Evolutionary conservation across 2,329 filamentous ascomycete species (phyloP).

Genomic region (Aureobasidium zeae): DNA sequence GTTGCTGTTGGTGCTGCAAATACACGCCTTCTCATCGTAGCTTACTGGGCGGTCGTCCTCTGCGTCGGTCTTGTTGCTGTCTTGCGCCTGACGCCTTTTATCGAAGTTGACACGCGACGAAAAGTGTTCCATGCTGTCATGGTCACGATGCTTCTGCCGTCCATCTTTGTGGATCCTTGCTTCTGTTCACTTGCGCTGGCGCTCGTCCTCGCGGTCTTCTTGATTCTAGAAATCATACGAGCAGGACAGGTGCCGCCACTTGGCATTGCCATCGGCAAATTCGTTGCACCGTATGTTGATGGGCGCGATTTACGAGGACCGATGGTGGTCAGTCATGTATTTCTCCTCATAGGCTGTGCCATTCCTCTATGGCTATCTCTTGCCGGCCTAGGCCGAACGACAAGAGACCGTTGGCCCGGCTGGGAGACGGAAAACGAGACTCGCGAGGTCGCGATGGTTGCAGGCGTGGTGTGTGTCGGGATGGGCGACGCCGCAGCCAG

Average conservation of each 20-base stretch:
- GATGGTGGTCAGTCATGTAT: slow-evolving; percentile 93
- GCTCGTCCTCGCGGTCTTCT: slow-evolving; percentile 71
- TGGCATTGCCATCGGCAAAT: slow-evolving; percentile 73
- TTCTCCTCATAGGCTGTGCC: slow-evolving; percentile 87
- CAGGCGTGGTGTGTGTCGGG: slow-evolving; percentile 87
- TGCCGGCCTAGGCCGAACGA: slow-evolving; percentile 54
- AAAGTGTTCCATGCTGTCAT: slow-evolving; percentile 99
- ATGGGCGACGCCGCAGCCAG: slow-evolving; percentile 91
- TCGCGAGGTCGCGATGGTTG: slow-evolving; percentile 79
- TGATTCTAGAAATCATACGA: slow-evolving; percentile 79
- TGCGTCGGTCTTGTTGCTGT: slow-evolving; percentile 64
- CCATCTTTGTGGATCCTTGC: slow-evolving; percentile 75
- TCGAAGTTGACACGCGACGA: slow-evolving; percentile 87
- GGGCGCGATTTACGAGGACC: slow-evolving; percentile 86
- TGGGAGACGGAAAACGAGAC: slow-evolving; percentile 57
- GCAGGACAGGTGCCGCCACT: slow-evolving; percentile 87
- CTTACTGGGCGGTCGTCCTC: slow-evolving; percentile 65
- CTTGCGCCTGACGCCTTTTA: slow-evolving; percentile 66
- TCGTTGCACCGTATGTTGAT: slow-evolving; percentile 89
- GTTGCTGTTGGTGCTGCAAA: slow-evolving; percentile 64
- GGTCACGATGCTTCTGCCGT: slow-evolving; percentile 88
- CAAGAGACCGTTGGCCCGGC: slow-evolving; percentile 48
- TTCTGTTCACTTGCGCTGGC: slow-evolving; percentile 73
- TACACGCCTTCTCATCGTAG: slow-evolving; percentile 65
- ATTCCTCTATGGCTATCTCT: slow-evolving; percentile 88